A percentile compares a stretch with the other conserved stretches of the same genome.
Evolutionary conservation across 73 alveolate species (phyloP).

Genomic region (Stentor coeruleus): DNA sequence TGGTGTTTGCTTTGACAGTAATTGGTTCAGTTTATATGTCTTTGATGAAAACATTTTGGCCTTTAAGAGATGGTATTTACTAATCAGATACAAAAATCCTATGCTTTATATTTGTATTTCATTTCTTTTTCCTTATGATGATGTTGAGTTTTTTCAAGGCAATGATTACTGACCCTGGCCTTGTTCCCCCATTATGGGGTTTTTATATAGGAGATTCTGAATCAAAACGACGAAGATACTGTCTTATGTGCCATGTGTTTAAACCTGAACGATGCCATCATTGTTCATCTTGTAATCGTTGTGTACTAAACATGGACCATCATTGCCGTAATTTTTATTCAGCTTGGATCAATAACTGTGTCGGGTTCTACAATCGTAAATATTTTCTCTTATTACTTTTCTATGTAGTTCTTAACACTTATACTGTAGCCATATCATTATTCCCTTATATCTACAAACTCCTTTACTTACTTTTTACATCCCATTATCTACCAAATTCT

Average conservation of each 20-base stretch:
- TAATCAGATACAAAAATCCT: neutral
- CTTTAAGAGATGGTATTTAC: slow-evolving; percentile 10
- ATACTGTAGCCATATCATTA: slow-evolving; percentile 38
- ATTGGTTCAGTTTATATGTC: slow-evolving; percentile 30
- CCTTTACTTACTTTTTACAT: neutral
- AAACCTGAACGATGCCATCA: slow-evolving; percentile 93
- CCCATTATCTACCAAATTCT: slow-evolving; percentile 25
- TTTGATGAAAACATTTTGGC: slow-evolving; percentile 29
- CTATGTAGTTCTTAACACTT: slow-evolving; percentile 55
- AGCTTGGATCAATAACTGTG: slow-evolving; percentile 87
- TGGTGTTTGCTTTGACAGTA: slow-evolving; percentile 35
- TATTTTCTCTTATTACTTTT: slow-evolving; percentile 70
- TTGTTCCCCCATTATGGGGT: slow-evolving; percentile 88
- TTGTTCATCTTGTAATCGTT: slow-evolving; percentile 81
- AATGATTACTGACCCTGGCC: slow-evolving; percentile 77
- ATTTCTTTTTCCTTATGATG: slow-evolving; percentile 51
- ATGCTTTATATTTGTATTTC: slow-evolving; percentile 38
- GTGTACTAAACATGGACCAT: slow-evolving; percentile 95
- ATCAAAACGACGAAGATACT: slow-evolving; percentile 79
- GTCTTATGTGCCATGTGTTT: slow-evolving; percentile 89
- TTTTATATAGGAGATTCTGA: slow-evolving; percentile 82
- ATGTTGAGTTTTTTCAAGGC: slow-evolving; percentile 62
- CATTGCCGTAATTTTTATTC: slow-evolving; percentile 62
- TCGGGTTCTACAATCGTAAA: slow-evolving; percentile 86
- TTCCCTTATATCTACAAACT: slow-evolving; percentile 27